Base-by-base conservation (phyloP, 257 asterid genomes). In the Galeopsis tetrahit region DNA sequence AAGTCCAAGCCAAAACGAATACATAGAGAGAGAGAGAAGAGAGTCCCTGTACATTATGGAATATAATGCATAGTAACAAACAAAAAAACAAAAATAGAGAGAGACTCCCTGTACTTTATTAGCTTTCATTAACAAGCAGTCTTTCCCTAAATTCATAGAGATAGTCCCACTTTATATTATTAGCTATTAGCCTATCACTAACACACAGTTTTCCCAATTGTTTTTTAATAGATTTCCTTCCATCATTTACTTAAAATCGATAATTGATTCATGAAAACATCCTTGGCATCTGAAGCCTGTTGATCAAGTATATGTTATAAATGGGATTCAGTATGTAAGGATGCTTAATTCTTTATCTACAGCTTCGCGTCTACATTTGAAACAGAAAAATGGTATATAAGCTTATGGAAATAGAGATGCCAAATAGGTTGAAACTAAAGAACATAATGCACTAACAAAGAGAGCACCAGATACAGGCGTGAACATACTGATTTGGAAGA, bases 401-500 rank as follows among this genome's bases (percentile, higher is more conserved):
- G 70, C 69, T 40, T 49, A 56, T 52, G 69, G 66, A 34, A 63
- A 61, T 36, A 46, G 9, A 35, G 70, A 59, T 36, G 40, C 10
- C 57, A 62, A 62, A 72, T 31, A 62, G 38, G 51, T 31, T 49
- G 42, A 61, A 52, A 46, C 39, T 14, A 58, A 7, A 46, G 40
- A 63, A 70, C 11, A 56, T 34, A 69, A 43, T 52, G 63, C 69
- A 53, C 65, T 10, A 42, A 11, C n/a, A 68, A 59, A 80, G 52
- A 74, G 73, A 10, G 71, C 57, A 67, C 28, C 43, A 43, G 56
- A 66, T 35, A 67, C 52, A 73, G 10, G 52, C 17, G 75, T 58
- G 74, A 79, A 81, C 95, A 71, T 88, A 95, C 99, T 69, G 86
- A 39, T 85, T 80, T 63, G 99, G 98, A 53, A 95, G 91, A 87